phyloP scores from a whole-genome alignment of 2,329 filamentous ascomycete species.

The Botrytis fabae region DNA sequence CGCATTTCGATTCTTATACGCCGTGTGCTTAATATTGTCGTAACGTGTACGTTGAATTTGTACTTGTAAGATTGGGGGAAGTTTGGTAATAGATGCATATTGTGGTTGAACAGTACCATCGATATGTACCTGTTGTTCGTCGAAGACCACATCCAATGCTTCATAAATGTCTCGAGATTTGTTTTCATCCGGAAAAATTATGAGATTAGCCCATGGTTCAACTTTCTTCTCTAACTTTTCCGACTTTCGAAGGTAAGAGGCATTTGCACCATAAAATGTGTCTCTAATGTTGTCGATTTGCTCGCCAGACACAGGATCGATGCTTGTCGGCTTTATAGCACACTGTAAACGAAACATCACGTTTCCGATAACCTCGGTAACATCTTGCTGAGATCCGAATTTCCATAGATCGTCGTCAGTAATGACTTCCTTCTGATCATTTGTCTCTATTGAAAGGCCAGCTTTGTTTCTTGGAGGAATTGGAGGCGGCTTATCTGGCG shows the following conservation, averaged over 20 bases:
- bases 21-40: conserved; percentile 58
- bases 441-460: conserved; percentile 38
- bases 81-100: conserved; percentile 70
- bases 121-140: conserved; percentile 71
- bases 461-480: conserved; percentile 42
- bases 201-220: conserved; percentile 54
- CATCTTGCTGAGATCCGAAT: conserved; percentile 73
- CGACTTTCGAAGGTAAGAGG: conserved; percentile 59
- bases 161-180: conserved; percentile 69
- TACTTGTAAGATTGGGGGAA: conserved; percentile 85
- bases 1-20: conserved; percentile 73
- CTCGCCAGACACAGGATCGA: conserved; percentile 65
- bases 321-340: conserved; percentile 72
- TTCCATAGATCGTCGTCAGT: conserved; percentile 40
- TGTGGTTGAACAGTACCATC: conserved; percentile 59
- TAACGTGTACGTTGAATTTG: conserved; percentile 82
- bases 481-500: conserved; percentile 40
- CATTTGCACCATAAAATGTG: conserved; percentile 63
- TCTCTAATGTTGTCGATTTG: conserved; percentile 80
- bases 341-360: conserved; percentile 89
- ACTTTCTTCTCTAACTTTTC: conserved; percentile 45
- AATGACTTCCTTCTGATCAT: conserved; percentile 34
- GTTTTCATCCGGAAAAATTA: conserved; percentile 56
- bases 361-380: conserved; percentile 92
- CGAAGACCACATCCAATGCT: conserved; percentile 82